Evolutionary conservation across 78 protist species (phyloP), one percentile per base, ranked within the genome.

Genomic region (Bodo saltans): DNA sequence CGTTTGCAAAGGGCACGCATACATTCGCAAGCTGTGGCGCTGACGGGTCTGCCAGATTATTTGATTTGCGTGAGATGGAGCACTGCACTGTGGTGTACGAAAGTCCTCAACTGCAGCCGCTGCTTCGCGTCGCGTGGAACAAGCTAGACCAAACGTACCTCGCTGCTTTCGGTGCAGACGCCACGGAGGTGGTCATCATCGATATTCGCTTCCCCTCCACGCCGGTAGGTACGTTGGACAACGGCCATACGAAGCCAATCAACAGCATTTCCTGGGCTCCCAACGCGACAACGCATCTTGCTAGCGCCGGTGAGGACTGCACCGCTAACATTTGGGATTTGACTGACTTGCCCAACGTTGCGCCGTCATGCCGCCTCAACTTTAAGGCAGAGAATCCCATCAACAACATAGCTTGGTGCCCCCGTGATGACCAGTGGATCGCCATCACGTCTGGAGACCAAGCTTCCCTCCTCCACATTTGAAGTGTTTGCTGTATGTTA

Each of bases 261-360:
- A 96, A 95, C 90, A 80, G 94, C 28, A 30, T 96, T 29, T 38
- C 88, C 12, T 96, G 99, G 99, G 97, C 98, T n/a, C 98, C 99
- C 29, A 96, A 95, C 71, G 94, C 98, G 27, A 76, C 90, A 40
- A 69, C 92, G 89, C 97, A 96, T 85, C 71, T 97, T n/a, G 89
- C 96, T 84, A 87, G 99, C 30, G 96, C 90, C 0, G 95, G 91
- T 1, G 98, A 95, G 68, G 98, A 97, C 82, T 35, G 34, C 28
- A 94, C 90, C 78, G 98, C 98, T 23, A 83, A 96, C 40, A 96
- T 97, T 84, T 98, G 99, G 99, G 99, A 98, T 83, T 73, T 98
- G 30, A 60, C 93, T 21, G 38, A 42, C 33, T 33, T 93, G 82
- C 99, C 98, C 26, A 79, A 90, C 68, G 91, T 94, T 23, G 90